Evolutionary conservation across 805 yeast genomes (phyloP).

Genomic region (Naumovozyma castellii): DNA sequence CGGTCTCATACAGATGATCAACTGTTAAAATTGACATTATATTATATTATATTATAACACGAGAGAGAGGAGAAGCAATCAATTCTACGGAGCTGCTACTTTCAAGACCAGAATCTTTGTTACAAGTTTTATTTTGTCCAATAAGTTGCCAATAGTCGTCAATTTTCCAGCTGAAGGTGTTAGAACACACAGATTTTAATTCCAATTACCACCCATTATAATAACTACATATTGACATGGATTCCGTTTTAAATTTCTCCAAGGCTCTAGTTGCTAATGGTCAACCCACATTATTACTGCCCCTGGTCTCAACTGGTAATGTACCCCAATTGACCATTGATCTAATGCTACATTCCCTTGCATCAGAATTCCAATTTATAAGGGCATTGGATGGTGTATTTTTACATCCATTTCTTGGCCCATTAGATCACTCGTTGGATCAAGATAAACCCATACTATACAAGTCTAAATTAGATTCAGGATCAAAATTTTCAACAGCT

Average conservation of each 20-base stretch:
- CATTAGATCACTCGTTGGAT: conserved; percentile 43
- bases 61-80: too few relatives aligned
- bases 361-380: conserved; percentile 36
- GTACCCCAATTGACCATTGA: conserved; percentile 80
- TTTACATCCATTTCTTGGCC: conserved; percentile 78
- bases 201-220: too few relatives aligned
- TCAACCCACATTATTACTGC: conserved; percentile 47
- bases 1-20: neutral
- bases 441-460: conserved; percentile 11
- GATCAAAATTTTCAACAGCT: conserved; percentile 41
- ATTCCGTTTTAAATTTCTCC: neutral
- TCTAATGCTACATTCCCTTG: conserved; percentile 45
- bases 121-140: too few relatives aligned
- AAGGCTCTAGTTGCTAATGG: neutral
- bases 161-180: too few relatives aligned
- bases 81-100: too few relatives aligned
- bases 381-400: conserved; percentile 49
- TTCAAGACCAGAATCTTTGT: too few relatives aligned
- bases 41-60: too few relatives aligned
- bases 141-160: too few relatives aligned
- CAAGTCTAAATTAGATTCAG: conserved; percentile 3
- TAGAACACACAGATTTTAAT: too few relatives aligned
- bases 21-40: too few relatives aligned
- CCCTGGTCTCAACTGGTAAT: conserved; percentile 80
- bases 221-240: too few relatives aligned